Base-by-base conservation (phyloP, 768 basidiomycete genomes). In the Rhodotorula paludigena region DNA sequence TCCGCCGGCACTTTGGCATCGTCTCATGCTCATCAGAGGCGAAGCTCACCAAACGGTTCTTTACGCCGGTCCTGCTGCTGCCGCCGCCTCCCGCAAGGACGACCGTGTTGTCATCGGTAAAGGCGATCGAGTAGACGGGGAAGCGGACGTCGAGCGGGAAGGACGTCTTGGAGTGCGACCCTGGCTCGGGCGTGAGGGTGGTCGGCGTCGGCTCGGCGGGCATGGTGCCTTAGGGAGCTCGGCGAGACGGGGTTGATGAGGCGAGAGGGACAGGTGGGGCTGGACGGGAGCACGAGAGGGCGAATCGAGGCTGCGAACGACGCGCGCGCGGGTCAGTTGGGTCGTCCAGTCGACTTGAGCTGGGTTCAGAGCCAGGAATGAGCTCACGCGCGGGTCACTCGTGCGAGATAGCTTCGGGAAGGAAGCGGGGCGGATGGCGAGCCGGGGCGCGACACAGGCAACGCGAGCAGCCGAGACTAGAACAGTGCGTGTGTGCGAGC, bases 11-110 rank as follows among this genome's bases (percentile, higher is more conserved):
- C 39, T 41, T 21, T 42, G 42, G 16, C 16, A 15, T 42, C 6
- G 10, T 42, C 42, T 18, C 23, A 41, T 41, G 11, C 11, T 28
- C 23, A 33, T n/a, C 21, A 30, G 42, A 28, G 30, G 49, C 28
- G 5, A 58, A 62, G 66, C 88, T 75, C 71, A 90, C 94, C 72
- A 99, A 79, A 78, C 91, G 90, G 80, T 99, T 99, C 81, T 91
- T 90, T 67, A 99, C 88, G 7, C 96, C 96, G 59, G 84, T 91
- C 69, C 84, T 84, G 16, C 88, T 85, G 20, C 89, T 84, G 25
- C 94, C 94, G 3, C 96, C 96, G 8, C 93, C 96, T 20, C 82
- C 82, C 3, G 92, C 94, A 11, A 94, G 81, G 4, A 93, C 82
- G 28, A 98, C 80, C 33, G 84, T 81, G 32, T 84, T 81, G n/a